Percentiles rank a stretch among this genome's conserved stretches.
Evolutionary conservation across 139 green algal species (phyloP).

Genomic region (Haematococcus sp.): DNA sequence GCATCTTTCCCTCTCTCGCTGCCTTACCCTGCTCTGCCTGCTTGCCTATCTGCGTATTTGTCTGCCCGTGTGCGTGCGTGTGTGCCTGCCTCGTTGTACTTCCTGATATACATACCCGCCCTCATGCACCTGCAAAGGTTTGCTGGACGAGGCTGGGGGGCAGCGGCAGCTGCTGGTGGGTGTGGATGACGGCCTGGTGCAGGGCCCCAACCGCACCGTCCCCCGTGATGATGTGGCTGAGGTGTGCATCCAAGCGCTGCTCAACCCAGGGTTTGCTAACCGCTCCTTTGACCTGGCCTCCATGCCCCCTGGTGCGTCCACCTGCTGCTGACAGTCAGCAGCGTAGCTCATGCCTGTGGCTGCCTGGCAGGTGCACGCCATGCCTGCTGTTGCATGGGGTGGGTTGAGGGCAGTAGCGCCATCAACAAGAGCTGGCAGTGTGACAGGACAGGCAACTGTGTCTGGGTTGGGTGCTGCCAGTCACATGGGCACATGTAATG

Average conservation of each 20-base stretch:
- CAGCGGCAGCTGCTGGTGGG: constrained; percentile 64
- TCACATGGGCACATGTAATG: too few species aligned
- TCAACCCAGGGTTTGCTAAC: neutral
- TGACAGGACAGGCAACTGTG: too few species aligned
- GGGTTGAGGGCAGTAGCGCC: too few species aligned
- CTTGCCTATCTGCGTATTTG: too few species aligned
- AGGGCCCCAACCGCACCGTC: constrained; percentile 36
- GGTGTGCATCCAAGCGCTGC: constrained; percentile 18
- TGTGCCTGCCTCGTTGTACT: too few species aligned
- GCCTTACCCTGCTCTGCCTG: too few species aligned
- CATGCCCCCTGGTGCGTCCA: neutral
- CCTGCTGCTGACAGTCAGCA: neutral
- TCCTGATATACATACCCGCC: neutral
- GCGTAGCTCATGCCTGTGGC: neutral
- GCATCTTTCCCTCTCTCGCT: too few species aligned
- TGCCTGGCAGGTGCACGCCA: neutral
- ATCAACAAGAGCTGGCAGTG: too few species aligned
- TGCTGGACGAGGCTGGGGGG: constrained; percentile 68
- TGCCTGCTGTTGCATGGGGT: too few species aligned
- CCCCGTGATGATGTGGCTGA: constrained; percentile 80
- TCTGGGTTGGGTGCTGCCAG: too few species aligned
- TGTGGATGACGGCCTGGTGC: constrained; percentile 79
- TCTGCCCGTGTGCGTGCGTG: too few species aligned
- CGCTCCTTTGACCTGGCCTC: constrained; percentile 8
- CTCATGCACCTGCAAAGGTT: constrained; percentile 38